Evolutionary conservation across 2,329 filamentous ascomycete species (phyloP), one percentile per base, ranked within the genome.

Genomic region (Claviceps africana): DNA sequence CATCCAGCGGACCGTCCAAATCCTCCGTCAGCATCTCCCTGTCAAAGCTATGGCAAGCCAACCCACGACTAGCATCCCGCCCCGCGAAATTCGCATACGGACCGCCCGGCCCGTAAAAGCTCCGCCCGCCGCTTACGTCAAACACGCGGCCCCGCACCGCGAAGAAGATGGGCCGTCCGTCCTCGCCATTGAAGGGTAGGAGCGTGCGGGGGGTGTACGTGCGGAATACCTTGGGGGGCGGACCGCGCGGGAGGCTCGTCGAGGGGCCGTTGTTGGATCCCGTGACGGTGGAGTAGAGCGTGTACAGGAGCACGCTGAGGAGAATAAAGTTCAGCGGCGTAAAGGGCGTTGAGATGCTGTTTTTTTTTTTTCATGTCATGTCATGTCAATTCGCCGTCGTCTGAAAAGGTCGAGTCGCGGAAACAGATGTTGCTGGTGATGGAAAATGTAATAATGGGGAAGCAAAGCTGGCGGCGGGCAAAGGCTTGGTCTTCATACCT

Each of bases 31-130:
- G 72, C 89, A 97, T 95, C 7, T 90, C 86, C 73, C 87, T 81
- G 65, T 96, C 93, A 67, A 98, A 97, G 71, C 88, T 95, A 54
- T 90, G 88, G 67, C 81, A 87, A 1, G 93, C 91, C 55, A 98
- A 72, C 1, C 93, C 93, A 50, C 91, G 78, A 57, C 81, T 88
- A 21, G 93, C 93, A 69, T 98, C 93, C 40, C 90, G 76, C 0
- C 93, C 93, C 0, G 93, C 93, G 65, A 98, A 98, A 72, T 97
- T 97, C 67, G 84, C 83, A 68, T 98, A 98, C 2, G 91, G 89
- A 0, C 91, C 91, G 13, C 89, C 90, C 21, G 93, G 93, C 4
- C 93, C 93, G 71, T 98, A 98, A 69, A 97, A 97, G 73, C 94
- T 90, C 63, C 85, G 81, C 25, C 93, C 91, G 15, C 82, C 72